These are phyloP conservation scores for Russula sp. DNA, from an alignment of 768 basidiomycete genomes.

Conservation along the genomic window DNA sequence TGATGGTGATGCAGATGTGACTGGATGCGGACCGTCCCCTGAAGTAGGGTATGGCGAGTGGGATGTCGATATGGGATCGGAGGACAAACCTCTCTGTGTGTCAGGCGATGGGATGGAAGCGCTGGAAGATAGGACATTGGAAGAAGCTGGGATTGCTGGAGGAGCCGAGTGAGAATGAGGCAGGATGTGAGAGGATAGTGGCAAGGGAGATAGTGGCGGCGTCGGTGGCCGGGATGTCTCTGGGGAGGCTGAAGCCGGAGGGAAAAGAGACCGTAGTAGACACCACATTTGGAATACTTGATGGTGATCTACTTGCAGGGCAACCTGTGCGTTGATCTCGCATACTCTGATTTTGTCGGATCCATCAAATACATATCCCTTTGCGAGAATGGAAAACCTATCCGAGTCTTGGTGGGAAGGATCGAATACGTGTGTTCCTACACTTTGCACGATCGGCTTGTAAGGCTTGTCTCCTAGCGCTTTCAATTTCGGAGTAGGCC, in stretches of 20 bases:
- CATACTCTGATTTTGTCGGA: constrained; percentile 45
- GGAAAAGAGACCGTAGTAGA: constrained; percentile 49
- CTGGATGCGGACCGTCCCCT: constrained; percentile 8
- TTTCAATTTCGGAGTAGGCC: constrained; percentile 39
- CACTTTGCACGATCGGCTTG: constrained; percentile 46
- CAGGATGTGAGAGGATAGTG: constrained; percentile 26
- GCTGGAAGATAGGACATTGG: constrained; percentile 27
- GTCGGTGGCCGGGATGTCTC: constrained; percentile 28
- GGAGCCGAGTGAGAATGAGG: constrained; percentile 41
- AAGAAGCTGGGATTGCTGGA: constrained; percentile 32
- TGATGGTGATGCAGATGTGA: constrained; percentile 10
- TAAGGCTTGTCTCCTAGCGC: constrained; percentile 52
- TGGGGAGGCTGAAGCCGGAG: constrained; percentile 36
- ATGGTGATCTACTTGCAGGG: constrained; percentile 50
- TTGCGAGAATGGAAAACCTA: constrained; percentile 55
- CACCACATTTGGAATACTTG: constrained; percentile 63
- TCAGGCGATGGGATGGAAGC: constrained; percentile 16
- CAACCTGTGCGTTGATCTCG: constrained; percentile 53
- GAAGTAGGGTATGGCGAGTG: constrained; percentile 6
- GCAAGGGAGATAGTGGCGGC: constrained; percentile 26
- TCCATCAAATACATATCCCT: constrained; percentile 52
- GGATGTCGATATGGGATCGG: constrained; percentile 28
- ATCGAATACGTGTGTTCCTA: constrained; percentile 46
- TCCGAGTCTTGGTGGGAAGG: constrained; percentile 38
- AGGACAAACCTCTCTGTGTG: constrained; percentile 24